phyloP scores from a whole-genome alignment of 495 filamentous ascomycete species.

The Aspergillus conjunctus region DNA sequence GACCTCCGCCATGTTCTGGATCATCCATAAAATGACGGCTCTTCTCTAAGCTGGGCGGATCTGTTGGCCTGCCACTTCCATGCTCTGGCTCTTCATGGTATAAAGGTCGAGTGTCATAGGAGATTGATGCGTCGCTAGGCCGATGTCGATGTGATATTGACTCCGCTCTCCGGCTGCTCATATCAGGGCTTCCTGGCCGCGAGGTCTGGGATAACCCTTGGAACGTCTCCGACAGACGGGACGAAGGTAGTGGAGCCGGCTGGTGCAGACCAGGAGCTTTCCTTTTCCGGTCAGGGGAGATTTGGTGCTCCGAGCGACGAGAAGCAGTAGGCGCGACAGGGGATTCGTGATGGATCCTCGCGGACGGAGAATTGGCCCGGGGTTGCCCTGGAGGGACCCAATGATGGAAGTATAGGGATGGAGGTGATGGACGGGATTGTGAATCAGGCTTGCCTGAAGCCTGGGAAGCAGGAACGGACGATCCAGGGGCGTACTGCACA shows the following conservation, averaged over 20 bases:
- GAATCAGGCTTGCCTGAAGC: conserved; percentile 49
- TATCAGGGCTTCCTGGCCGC: conserved; percentile 17
- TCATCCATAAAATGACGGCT: conserved; percentile 5
- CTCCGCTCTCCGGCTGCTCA: neutral
- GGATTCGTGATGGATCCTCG: conserved; percentile 34
- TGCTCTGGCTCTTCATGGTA: conserved; percentile 9
- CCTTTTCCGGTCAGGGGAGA: conserved; percentile 45
- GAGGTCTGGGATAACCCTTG: conserved; percentile 11
- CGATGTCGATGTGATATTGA: conserved; percentile 13
- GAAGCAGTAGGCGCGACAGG: conserved; percentile 24
- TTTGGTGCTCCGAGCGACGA: conserved; percentile 40
- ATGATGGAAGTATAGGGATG: conserved; percentile 86
- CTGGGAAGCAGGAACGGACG: conserved; percentile 46
- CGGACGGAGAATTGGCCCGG: conserved; percentile 32
- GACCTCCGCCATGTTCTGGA: conserved; percentile 8
- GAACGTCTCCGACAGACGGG: conserved; percentile 20
- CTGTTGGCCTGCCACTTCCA: conserved; percentile 3
- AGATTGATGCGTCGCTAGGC: conserved; percentile 13
- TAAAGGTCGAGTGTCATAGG: conserved; percentile 6
- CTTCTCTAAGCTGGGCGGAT: conserved; percentile 3
- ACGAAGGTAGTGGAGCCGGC: conserved; percentile 39
- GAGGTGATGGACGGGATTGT: conserved; percentile 58
- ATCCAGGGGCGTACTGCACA: conserved; percentile 32
- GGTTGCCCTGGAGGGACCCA: conserved; percentile 75
- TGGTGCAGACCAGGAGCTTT: conserved; percentile 44